Percentiles rank a stretch among this genome's conserved stretches.
phyloP scores from a whole-genome alignment of 2,329 filamentous ascomycete species.

The Aspergillus transmontanensis region DNA sequence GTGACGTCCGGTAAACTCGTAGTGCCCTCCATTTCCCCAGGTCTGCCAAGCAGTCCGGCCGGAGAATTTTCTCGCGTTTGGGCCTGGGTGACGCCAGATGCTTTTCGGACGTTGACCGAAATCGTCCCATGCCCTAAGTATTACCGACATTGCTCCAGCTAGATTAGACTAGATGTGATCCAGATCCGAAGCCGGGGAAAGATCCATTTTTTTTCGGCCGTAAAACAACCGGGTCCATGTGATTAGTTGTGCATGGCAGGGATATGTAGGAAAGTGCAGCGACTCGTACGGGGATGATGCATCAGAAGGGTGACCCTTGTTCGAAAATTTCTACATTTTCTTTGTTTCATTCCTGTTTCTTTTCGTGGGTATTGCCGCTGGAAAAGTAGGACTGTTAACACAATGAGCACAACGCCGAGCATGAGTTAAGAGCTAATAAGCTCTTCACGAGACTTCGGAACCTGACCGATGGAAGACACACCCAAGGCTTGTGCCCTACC shows the following conservation, averaged over 20 bases:
- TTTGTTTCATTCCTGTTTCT: no score
- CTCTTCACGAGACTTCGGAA: background rate
- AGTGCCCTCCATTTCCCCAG: conserved; percentile 8
- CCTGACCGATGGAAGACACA: background rate
- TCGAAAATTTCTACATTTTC: background rate
- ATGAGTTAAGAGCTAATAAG: conserved; percentile 8
- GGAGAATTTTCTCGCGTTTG: background rate
- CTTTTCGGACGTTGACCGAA: conserved; percentile 10
- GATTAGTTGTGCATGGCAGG: background rate
- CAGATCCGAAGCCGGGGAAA: background rate
- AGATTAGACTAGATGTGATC: background rate
- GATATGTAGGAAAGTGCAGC: background rate
- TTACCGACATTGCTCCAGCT: background rate
- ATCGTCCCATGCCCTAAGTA: background rate
- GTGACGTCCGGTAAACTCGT: conserved; percentile 2
- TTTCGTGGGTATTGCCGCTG: background rate
- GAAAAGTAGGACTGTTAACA: background rate
- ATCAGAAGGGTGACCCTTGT: background rate
- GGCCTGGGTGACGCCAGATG: conserved; percentile 1
- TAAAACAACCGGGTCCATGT: background rate
- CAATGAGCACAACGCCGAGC: background rate
- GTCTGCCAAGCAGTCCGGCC: background rate
- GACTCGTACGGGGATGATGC: background rate
- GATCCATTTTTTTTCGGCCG: background rate
- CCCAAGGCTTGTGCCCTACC: background rate